Base-by-base conservation (phyloP, 352 stramenopile species). In the Pythium biforme region DNA sequence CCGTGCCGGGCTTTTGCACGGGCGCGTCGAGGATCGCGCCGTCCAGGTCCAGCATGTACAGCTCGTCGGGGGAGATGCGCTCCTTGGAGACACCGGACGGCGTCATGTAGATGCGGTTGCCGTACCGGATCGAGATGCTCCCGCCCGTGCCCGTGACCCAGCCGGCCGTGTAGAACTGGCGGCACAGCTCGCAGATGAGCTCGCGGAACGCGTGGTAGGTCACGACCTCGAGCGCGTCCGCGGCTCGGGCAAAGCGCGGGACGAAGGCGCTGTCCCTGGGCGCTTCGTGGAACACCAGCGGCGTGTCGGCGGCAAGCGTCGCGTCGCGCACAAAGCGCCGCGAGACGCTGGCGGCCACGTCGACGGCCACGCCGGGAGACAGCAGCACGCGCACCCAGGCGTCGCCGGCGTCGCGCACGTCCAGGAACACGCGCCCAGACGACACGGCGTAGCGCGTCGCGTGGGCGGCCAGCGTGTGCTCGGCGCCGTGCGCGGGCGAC, bases 71-170 rank as follows among this genome's bases (percentile, higher is more conserved):
- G 40, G 95, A 70, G 58, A 99, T 96, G 57, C 96, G 92, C 76
- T 99, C 96, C 71, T 98, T 98, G 55, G 97, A 92, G 41, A 98
- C 92, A n/a, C 95, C 95, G 14, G 88, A 97, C 6, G 96, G 96
- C 26, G 95, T 97, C 74, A 98, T 97, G 83, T 97, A 98, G 50
- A 98, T 90, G 40, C 92, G 81, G 66, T 94, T 97, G 14, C 90
- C 90, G 25, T 91, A 79, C 29, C 94, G 89, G 50, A 99, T 97
- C 57, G 76, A 95, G 68, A 98, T 96, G 40, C 92, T 96, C 15
- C 96, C 96, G 25, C 95, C 95, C 17, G 94, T 99, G 40, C 96
- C 96, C 11, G 93, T 98, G 58, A 97, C 95, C 96, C 95, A 98
- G 34, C 95, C 94, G 0, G 73, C 76, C 14, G 70, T 66, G 62